phyloP scores from a whole-genome alignment of 2,329 filamentous ascomycete species.

The Neoarthrinium moseri region DNA sequence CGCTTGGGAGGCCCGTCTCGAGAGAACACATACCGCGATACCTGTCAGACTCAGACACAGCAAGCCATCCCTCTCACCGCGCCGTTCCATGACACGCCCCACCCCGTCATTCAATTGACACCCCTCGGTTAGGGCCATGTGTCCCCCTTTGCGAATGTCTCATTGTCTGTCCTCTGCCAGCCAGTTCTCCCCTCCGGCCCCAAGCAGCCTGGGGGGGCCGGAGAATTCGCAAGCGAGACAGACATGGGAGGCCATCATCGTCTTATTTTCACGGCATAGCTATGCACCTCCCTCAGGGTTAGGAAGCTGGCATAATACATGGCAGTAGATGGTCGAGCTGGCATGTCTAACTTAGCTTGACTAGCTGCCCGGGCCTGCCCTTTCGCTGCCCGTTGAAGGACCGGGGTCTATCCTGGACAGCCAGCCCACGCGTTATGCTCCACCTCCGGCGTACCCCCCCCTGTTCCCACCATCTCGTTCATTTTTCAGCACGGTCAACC shows the following conservation, averaged over 20 bases:
- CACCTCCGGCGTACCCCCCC: conserved; percentile 2
- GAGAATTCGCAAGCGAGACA: neutral
- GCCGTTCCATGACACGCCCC: too few species aligned
- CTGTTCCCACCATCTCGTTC: conserved; percentile 3
- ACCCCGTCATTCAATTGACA: too few species aligned
- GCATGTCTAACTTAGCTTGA: neutral
- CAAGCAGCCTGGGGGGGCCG: neutral
- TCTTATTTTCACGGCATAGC: neutral
- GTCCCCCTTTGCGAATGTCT: conserved; percentile 2
- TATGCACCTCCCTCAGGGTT: neutral
- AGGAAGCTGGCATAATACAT: neutral
- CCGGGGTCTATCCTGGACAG: conserved; percentile 1
- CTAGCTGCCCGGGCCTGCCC: neutral
- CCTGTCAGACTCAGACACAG: too few species aligned
- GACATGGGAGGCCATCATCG: neutral
- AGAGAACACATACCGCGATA: too few species aligned
- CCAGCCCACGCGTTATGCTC: conserved; percentile 1
- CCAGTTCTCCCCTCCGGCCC: neutral
- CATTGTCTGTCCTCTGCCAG: neutral
- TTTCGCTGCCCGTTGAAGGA: conserved; percentile 1
- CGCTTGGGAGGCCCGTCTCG: too few species aligned
- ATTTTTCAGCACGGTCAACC: neutral
- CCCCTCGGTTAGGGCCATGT: too few species aligned
- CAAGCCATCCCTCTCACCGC: too few species aligned
- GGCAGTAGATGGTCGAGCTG: neutral